Conservation (phyloP, 2,329 filamentous ascomycete genomes). For the Diplodia seriata region DNA sequence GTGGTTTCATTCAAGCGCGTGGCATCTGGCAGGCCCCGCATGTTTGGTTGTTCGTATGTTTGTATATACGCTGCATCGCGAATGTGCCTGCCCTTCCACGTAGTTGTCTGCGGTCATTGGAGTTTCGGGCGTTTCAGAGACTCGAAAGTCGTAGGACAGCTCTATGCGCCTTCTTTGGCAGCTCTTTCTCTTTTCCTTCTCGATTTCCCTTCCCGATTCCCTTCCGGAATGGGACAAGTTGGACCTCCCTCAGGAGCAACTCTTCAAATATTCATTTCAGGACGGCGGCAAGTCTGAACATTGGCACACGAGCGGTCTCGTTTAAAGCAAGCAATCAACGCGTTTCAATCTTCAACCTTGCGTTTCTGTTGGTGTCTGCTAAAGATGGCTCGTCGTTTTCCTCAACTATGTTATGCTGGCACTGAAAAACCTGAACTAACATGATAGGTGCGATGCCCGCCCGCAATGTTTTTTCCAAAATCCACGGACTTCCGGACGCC, state of each 20-base stretch:
- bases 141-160: constrained; percentile 11
- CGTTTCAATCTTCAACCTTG: neutral
- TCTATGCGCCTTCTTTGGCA: constrained; percentile 7
- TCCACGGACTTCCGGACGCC: too few species aligned
- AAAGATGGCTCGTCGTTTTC: neutral
- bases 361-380: too few species aligned
- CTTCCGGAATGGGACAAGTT: neutral
- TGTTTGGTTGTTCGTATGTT: constrained; percentile 22
- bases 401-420: neutral
- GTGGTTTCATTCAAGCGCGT: constrained; percentile 20
- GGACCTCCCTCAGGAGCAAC: neutral
- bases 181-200: neutral
- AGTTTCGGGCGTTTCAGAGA: constrained; percentile 11
- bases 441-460: neutral
- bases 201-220: neutral
- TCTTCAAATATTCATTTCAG: neutral
- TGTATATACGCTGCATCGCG: constrained; percentile 30
- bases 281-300: constrained; percentile 6
- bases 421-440: neutral
- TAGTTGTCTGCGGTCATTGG: neutral
- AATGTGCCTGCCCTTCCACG: neutral
- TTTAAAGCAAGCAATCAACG: constrained; percentile 27
- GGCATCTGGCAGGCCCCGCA: constrained; percentile 18
- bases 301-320: neutral
- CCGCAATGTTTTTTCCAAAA: neutral